Evolutionary conservation across 108 stramenopile species (phyloP), one percentile per base, ranked within the genome.

Genomic region (Hondaea fermentalgiana): DNA sequence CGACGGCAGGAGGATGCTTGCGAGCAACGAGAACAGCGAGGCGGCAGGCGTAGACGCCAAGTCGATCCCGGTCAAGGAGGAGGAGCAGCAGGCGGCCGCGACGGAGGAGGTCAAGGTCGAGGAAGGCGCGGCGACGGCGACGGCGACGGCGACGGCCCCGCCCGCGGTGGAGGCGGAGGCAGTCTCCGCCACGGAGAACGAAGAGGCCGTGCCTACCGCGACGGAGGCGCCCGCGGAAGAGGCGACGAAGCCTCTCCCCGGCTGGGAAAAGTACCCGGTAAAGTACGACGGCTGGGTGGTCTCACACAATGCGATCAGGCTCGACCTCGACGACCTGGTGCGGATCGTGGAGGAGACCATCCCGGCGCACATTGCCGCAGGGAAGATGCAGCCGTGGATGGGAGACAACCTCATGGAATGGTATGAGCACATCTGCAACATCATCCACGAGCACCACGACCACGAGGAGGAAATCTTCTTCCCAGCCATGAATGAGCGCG

Each of bases 391-490:
- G 76, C 76, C 76, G 10, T 83, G 76, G 76, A 83, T 83, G 76
- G 76, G 49, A 6, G 76, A 47, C 51, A 83, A 83, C 4, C 76
- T 83, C 23, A 23, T 47, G 17, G n/a, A n/a, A 12, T 83, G 76
- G 76, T 83, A 4, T 12, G 76, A 83, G 6, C 51, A 25, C 49
- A 53, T 83, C 23, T 3, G n/a, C 23, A 1, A 0, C 12, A 10
- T 53, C n/a, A 23, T 83, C 25, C 76, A 83, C 28, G 49, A 83
- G 25, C 76, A 83, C 28, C 76, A 83, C 4, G 76, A 83, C 76
- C 45, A 47, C 49, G 76, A 83, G 23, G 76, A 83, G 51, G 51
- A 83, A 47, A 83, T 83, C 51, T 83, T 83, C 76, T 83, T 83
- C 51, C 76, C 76, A 8, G 49, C 44, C 16, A 83, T 83, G 76